These are phyloP conservation scores for Ganoderma meredithae DNA, from an alignment of 1,284 basidiomycete species.

Conservation along the genomic window DNA sequence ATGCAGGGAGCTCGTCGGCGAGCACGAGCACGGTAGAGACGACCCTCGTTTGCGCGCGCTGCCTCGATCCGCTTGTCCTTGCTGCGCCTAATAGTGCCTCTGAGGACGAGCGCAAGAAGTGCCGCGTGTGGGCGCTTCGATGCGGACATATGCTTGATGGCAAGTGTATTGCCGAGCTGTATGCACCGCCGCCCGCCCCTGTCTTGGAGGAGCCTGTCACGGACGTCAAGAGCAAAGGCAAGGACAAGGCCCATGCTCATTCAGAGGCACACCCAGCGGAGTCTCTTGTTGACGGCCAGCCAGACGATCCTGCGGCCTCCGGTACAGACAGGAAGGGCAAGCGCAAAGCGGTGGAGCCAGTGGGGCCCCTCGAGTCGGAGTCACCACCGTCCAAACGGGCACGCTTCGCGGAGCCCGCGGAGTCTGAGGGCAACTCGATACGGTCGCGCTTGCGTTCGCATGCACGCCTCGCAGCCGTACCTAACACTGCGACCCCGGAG, in stretches of 20 bases:
- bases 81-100: conserved; percentile 41
- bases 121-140: conserved; percentile 69
- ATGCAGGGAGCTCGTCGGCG: conserved; percentile 25
- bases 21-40: conserved; percentile 32
- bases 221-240: conserved; percentile 27
- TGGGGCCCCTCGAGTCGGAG: conserved; percentile 27
- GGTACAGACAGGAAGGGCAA: conserved; percentile 30
- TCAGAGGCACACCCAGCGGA: conserved; percentile 4
- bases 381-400: conserved; percentile 23
- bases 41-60: conserved; percentile 67
- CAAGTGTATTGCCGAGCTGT: conserved; percentile 67
- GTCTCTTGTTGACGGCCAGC: background rate
- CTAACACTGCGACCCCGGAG: background rate
- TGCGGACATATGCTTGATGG: conserved; percentile 83
- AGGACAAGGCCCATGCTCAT: conserved; percentile 31
- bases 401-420: conserved; percentile 4
- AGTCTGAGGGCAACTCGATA: conserved; percentile 24
- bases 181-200: conserved; percentile 47
- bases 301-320: background rate
- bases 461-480: conserved; percentile 15
- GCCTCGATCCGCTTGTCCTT: conserved; percentile 61
- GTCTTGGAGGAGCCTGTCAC: background rate
- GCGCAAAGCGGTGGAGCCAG: conserved; percentile 31
- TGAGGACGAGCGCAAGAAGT: conserved; percentile 45
- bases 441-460: conserved; percentile 32